Evolutionary conservation across 805 yeast genomes (phyloP), one percentile per base, ranked within the genome.

Genomic region (Saccharomycopsis fermentans): DNA sequence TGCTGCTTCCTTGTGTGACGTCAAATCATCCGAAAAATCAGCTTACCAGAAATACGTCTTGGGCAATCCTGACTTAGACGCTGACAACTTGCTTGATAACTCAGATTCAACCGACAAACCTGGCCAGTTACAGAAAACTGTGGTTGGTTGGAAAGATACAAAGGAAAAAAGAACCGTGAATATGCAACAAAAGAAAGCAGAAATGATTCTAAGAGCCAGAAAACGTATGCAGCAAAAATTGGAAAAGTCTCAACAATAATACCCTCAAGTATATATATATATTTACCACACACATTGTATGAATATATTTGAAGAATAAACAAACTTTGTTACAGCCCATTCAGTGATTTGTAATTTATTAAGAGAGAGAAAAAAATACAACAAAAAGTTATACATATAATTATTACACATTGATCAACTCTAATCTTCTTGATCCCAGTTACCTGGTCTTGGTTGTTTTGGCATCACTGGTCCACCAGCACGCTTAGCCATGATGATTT

Each of bases 391-490:
- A 39, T 17, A 9, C 47, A 21, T 21, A 39, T 16, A 11, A 19
- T 6, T 43, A n/a, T 43, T 21, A 4, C 24, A n/a, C n/a, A n/a
- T 27, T 27, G 32, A 4, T 27, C 32, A n/a, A n/a, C 14, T 37
- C 67, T 74, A 90, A 73, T 91, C 97, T 61, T 80, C 97, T 73
- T 86, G 94, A 69, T 90, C 97, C 97, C 97, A 90, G 75, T 90
- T 90, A 62, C 96, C 97, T 52, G 94, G 92, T 71, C 83, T 83
- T 65, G 85, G 86, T 69, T 87, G 95, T 64, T 80, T 77, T 36
- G 97, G 97, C 80, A 90, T 84, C 35, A 77, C 84, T 54, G 99
- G 99, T 24, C 99, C 99, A 64, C 99, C 99, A 1, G 98, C 97
- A 71, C 97, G 83, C 81, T 92, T 92, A 52, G 99, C 98, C 94